These are phyloP conservation scores for Ceratocystis cubensis DNA, from an alignment of 2,329 filamentous ascomycete species.

Conservation along the genomic window DNA sequence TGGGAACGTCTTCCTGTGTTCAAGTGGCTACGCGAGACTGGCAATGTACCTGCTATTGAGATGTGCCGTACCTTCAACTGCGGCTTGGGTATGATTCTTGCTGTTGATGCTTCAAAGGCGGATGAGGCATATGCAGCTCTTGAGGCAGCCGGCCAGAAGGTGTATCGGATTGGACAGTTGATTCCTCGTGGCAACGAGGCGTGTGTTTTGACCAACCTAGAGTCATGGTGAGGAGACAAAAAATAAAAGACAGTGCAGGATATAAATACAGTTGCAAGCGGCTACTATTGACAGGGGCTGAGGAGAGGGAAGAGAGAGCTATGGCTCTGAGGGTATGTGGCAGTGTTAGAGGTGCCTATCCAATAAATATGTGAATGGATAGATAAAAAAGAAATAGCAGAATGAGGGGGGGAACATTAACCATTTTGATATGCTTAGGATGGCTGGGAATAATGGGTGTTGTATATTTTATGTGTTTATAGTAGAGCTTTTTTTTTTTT, in stretches of 20 bases:
- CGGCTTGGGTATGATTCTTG: constrained; percentile 85
- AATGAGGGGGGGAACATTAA: background rate
- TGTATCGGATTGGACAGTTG: constrained; percentile 63
- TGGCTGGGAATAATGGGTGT: constrained; percentile 1
- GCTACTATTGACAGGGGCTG: background rate
- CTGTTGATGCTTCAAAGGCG: constrained; percentile 55
- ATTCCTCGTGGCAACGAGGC: constrained; percentile 38
- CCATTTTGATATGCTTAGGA: background rate
- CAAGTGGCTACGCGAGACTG: constrained; percentile 65
- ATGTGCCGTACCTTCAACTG: constrained; percentile 93
- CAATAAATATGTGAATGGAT: background rate
- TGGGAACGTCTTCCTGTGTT: constrained; percentile 75
- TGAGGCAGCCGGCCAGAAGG: constrained; percentile 57
- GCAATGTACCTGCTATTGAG: constrained; percentile 61
- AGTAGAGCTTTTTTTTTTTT: background rate
- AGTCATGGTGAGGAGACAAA: constrained; percentile 17
- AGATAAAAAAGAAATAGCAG: background rate
- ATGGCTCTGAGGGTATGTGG: background rate
- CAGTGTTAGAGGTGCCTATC: background rate
- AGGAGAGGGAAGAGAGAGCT: background rate
- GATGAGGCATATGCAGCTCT: constrained; percentile 48
- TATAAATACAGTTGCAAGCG: no score
- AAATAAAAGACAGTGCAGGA: background rate
- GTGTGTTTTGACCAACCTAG: constrained; percentile 20
- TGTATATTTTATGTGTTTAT: constrained; percentile 2